These are phyloP conservation scores for Rubus idaeus DNA, from an alignment of 306 rosid species.

Conservation along the genomic window DNA sequence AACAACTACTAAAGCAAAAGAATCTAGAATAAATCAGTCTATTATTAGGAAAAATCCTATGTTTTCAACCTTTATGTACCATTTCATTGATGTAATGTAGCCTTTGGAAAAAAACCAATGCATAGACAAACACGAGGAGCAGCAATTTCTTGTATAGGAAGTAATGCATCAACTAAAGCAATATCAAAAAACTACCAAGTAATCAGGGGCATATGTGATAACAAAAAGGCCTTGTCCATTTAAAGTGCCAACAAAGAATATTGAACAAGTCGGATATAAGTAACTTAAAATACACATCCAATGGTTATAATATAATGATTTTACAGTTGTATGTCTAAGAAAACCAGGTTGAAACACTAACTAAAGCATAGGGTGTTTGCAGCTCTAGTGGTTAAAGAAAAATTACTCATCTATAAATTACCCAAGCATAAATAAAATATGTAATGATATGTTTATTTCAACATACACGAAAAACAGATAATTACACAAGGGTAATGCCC, in stretches of 20 bases:
- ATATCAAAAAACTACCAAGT: neutral
- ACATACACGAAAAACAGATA: constrained; percentile 16
- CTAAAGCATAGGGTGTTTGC: neutral
- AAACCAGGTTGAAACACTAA: constrained; percentile 2
- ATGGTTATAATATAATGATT: neutral
- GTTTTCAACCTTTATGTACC: neutral
- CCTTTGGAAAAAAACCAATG: neutral
- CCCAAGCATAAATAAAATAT: constrained; percentile 11
- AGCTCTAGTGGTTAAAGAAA: constrained; percentile 7
- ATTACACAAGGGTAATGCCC: constrained; percentile 24
- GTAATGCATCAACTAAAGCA: neutral
- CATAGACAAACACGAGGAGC: neutral
- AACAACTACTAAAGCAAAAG: neutral
- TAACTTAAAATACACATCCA: neutral
- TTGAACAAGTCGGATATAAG: neutral
- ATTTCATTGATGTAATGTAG: neutral
- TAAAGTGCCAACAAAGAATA: neutral
- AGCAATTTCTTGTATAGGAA: neutral
- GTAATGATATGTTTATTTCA: neutral
- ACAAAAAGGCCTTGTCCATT: neutral
- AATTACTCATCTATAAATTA: neutral
- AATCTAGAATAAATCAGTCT: neutral
- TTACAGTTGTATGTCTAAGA: neutral
- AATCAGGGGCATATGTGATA: neutral
- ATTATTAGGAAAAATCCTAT: neutral